A percentile compares a stretch with the other conserved stretches of the same genome.
These are phyloP conservation scores for Glomus cerebriforme DNA, from an alignment of 192 early-diverging fungal genomes.

Conservation along the genomic window DNA sequence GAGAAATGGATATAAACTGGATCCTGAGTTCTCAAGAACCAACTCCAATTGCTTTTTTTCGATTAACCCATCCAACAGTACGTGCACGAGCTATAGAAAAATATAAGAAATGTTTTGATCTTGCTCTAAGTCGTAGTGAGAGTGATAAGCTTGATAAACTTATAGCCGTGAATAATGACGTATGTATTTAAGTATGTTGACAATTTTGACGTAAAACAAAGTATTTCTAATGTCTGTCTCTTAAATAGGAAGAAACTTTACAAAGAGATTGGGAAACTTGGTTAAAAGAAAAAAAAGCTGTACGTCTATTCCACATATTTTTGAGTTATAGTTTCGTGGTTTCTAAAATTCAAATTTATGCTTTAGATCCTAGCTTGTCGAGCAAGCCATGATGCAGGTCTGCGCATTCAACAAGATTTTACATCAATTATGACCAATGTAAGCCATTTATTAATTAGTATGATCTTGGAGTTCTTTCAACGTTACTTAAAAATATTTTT, in stretches of 20 bases:
- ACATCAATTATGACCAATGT: conserved; percentile 5
- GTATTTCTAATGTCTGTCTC: conserved; percentile 29
- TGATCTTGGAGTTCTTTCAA: neutral
- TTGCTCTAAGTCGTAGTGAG: conserved; percentile 14
- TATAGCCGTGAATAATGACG: conserved; percentile 16
- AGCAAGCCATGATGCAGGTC: neutral
- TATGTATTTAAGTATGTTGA: conserved; percentile 27
- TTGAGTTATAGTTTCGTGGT: conserved; percentile 11
- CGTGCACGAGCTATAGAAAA: conserved; percentile 14
- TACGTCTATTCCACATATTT: conserved; percentile 26
- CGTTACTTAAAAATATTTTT: neutral
- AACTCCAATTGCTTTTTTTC: conserved; percentile 31
- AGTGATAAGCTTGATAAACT: conserved; percentile 16
- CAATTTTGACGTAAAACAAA: conserved; percentile 29
- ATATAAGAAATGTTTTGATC: conserved; percentile 13
- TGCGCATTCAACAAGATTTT: conserved; percentile 28
- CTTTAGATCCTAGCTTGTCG: conserved; percentile 30
- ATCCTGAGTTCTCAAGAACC: conserved; percentile 21
- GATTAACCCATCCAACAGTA: conserved; percentile 18
- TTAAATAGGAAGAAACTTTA: conserved; percentile 31
- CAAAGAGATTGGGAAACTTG: conserved; percentile 30
- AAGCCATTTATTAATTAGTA: neutral
- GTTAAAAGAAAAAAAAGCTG: conserved; percentile 34
- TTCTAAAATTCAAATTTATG: conserved; percentile 30
- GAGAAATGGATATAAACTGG: neutral